Evolutionary conservation across 1,284 basidiomycete species (phyloP).

Genomic region (Uromyces viciae-fabae): DNA sequence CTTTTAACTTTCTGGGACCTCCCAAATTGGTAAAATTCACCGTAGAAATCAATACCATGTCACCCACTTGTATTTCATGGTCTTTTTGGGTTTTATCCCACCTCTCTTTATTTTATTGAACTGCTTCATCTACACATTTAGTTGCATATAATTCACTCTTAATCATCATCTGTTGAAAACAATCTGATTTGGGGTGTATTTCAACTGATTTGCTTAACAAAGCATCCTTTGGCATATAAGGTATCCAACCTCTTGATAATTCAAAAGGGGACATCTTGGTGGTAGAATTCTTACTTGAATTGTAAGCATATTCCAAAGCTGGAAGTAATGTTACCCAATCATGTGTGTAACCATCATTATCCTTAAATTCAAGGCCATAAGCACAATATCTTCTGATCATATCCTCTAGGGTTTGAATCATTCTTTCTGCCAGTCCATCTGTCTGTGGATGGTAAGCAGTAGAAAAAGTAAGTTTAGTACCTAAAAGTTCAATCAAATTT

Average conservation of each 20-base stretch:
- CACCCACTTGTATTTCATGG: neutral
- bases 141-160: neutral
- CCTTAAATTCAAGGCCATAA: neutral
- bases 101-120: neutral
- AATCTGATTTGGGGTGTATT: neutral
- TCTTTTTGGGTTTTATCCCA: conserved; percentile 1
- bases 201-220: neutral
- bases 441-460: conserved; percentile 5
- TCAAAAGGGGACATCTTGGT: neutral
- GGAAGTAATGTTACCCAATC: neutral
- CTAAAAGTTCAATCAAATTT: neutral
- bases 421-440: neutral
- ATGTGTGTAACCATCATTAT: neutral
- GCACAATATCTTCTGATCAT: neutral
- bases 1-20: conserved; percentile 7
- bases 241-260: neutral
- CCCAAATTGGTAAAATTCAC: conserved; percentile 1
- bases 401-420: neutral
- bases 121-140: neutral
- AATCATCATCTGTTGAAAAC: neutral
- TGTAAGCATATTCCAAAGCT: neutral
- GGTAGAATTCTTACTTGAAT: neutral
- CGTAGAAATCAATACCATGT: neutral
- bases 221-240: neutral
- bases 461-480: neutral